Evolutionary conservation across 1,139 yeast genomes (phyloP), one percentile per base, ranked within the genome.

Genomic region (Geotrichum aggregatum): DNA sequence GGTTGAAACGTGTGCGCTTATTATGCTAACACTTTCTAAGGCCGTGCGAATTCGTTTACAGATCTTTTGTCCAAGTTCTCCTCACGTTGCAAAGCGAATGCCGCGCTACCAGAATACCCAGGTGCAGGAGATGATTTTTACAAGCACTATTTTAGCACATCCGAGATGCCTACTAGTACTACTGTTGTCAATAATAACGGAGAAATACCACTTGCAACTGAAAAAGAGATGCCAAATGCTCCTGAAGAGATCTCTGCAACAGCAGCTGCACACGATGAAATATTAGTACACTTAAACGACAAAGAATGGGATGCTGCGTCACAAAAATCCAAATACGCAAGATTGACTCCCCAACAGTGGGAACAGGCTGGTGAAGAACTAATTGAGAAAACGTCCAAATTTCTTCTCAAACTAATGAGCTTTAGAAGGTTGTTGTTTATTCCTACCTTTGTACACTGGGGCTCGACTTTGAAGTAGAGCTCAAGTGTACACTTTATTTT

Each of bases 291-390:
- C n/a, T n/a, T n/a, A n/a, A 16, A 39, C 18, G 47, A 43, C 28
- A 26, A 43, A 19, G 39, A 43, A 19, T 33, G 38, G 47, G 13
- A 33, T 7, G 16, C 7, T 13, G 24, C 4, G 13, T 36, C 42
- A 22, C 18, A 39, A 16, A 13, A n/a, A 19, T 43, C 47, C 24
- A 26, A 44, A n/a, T 56, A 54, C 43, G 54, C 52, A 22, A 41
- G 38, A 26, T 56, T 53, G 59, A 47, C 54, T 11, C 44, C 55
- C 22, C 51, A 50, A 16, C 59, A 58, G 18, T 59, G 61, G 61
- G 54, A 56, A 14, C 24, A 24, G 7, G 48, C 52, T 10, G 59
- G 61, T 7, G 51, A 50, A 5, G n/a, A 21, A 21, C 47, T 59
- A 6, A 38, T 45, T 7, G 50, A 51, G 39, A 47, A 50, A 3